Conservation (phyloP, 208 protist species). For the Wallacemonas collosoma region DNA sequence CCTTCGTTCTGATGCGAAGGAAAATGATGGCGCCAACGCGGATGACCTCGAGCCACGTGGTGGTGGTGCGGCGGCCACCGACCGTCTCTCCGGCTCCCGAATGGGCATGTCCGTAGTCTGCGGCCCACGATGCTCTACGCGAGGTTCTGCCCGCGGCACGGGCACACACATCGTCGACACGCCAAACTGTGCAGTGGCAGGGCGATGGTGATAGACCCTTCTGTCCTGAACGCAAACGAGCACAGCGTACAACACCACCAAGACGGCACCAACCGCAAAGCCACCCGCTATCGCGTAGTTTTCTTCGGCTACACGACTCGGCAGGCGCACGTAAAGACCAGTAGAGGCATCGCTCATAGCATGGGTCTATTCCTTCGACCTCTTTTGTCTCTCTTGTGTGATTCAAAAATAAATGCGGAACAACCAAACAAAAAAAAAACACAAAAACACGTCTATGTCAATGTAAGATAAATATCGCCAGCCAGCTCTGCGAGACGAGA, state of each 20-base stretch:
- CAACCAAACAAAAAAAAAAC: neutral
- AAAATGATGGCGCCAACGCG: too few species aligned
- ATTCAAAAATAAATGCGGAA: neutral
- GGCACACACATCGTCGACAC: too few species aligned
- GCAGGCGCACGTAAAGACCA: constrained; percentile 12
- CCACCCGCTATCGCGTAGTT: constrained; percentile 41
- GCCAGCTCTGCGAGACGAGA: too few species aligned
- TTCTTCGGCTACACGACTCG: constrained; percentile 27
- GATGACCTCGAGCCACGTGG: too few species aligned
- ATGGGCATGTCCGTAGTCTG: too few species aligned
- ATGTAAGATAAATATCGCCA: too few species aligned
- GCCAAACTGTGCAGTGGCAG: neutral
- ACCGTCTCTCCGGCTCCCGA: too few species aligned
- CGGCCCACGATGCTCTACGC: too few species aligned
- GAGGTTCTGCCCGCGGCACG: too few species aligned
- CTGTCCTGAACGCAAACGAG: constrained; percentile 14
- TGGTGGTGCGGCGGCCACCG: too few species aligned
- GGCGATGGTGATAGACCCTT: neutral
- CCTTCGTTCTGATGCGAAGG: too few species aligned
- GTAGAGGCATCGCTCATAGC: neutral
- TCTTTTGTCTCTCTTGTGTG: neutral
- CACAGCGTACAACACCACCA: constrained; percentile 25
- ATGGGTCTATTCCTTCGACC: neutral
- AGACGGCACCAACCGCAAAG: constrained; percentile 24
- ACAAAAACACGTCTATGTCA: neutral